Conservation (phyloP, 108 stramenopile species). For the Aureococcus anophagefferens region DNA sequence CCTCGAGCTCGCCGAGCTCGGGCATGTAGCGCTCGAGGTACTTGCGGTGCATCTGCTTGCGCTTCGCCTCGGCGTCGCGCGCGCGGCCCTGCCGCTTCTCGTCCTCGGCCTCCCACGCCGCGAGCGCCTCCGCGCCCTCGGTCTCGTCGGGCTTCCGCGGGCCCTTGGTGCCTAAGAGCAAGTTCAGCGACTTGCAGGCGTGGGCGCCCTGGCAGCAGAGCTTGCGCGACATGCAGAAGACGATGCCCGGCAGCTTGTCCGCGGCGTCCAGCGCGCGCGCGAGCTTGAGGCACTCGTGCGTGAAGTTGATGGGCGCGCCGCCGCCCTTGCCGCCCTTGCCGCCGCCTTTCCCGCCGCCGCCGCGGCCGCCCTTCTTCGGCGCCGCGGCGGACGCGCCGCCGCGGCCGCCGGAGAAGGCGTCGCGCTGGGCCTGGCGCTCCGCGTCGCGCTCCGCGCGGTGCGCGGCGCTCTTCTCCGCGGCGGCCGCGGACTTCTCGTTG, state of each 20-base stretch:
- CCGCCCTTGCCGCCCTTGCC: not conserved
- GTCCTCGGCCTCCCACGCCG: not conserved
- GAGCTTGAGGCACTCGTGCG: slow-evolving; percentile 10
- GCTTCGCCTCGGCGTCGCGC: not conserved
- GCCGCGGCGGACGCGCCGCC: not conserved
- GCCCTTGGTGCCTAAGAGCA: slow-evolving; percentile 33
- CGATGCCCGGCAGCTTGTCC: slow-evolving; percentile 68
- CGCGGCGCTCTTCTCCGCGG: not conserved
- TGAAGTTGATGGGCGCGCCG: not conserved
- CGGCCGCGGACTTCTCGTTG: not conserved
- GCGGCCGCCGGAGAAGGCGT: not conserved
- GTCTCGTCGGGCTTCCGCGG: not conserved
- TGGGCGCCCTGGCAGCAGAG: slow-evolving; percentile 90
- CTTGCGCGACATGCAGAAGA: slow-evolving; percentile 96
- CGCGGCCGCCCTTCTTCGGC: not conserved
- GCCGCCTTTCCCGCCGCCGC: not conserved
- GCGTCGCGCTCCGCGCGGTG: not conserved
- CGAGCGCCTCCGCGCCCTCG: not conserved
- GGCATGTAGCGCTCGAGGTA: slow-evolving; percentile 59
- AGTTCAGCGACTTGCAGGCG: slow-evolving; percentile 63
- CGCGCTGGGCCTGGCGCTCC: not conserved
- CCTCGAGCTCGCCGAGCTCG: slow-evolving; percentile 31
- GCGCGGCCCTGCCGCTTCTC: not conserved
- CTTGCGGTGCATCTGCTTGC: slow-evolving; percentile 5
- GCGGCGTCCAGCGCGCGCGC: slow-evolving; percentile 43